phyloP scores from a whole-genome alignment of 108 stramenopile species.

The Cyclostephanos tholiformis region DNA sequence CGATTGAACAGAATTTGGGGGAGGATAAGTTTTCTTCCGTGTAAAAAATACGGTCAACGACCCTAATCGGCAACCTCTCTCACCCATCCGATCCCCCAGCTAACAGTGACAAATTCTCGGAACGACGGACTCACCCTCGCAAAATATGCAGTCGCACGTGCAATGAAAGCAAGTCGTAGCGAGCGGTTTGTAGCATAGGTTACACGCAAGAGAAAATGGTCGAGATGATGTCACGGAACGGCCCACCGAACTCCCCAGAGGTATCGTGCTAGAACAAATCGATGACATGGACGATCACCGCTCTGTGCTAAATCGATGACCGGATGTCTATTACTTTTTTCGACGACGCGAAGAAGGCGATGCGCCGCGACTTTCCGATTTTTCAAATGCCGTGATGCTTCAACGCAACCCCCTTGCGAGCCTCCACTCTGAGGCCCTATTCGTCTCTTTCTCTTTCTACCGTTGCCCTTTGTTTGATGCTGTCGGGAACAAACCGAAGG shows the following conservation, averaged over 20 bases:
- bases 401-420: background rate
- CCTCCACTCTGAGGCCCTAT: background rate
- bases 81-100: background rate
- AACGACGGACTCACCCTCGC: conserved; percentile 62
- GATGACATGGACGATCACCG: background rate
- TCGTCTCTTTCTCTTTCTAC: background rate
- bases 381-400: background rate
- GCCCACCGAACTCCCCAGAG: conserved; percentile 21
- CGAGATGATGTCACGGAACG: conserved; percentile 16
- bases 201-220: conserved; percentile 58
- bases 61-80: background rate
- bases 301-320: background rate
- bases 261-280: conserved; percentile 1
- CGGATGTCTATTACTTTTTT: no score
- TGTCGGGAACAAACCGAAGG: background rate
- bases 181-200: conserved; percentile 67
- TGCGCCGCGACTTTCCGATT: background rate
- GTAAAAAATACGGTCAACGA: no score
- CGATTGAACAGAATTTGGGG: background rate
- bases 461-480: background rate
- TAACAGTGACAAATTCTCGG: background rate
- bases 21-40: background rate
- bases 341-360: conserved; percentile 1
- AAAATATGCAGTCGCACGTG: conserved; percentile 79
- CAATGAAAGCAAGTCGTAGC: conserved; percentile 76